phyloP scores from a whole-genome alignment of 164 flowering plant species.

The Macadamia tetraphylla region DNA sequence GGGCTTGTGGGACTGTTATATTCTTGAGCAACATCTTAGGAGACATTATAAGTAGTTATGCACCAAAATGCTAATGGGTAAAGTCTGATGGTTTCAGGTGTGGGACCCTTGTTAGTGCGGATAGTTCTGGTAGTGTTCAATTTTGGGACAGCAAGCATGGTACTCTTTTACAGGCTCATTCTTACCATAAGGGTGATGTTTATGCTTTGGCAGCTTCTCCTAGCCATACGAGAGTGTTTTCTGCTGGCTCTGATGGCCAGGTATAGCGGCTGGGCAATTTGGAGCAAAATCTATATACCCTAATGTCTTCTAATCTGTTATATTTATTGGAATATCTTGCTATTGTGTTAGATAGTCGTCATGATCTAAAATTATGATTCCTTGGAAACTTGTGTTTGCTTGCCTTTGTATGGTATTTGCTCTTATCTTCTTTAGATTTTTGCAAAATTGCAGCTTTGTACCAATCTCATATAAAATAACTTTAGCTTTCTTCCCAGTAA shows the following conservation, averaged over 20 bases:
- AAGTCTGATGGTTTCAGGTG: conserved; percentile 43
- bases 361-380: too few relatives aligned
- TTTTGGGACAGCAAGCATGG: conserved; percentile 88
- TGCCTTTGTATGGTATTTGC: too few relatives aligned
- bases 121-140: conserved; percentile 85
- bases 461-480: too few relatives aligned
- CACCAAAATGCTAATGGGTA: conserved; percentile 2
- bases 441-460: too few relatives aligned
- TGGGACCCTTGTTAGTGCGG: conserved; percentile 90
- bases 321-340: neutral
- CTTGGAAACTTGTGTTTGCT: too few relatives aligned
- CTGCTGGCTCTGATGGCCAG: conserved; percentile 99
- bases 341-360: neutral
- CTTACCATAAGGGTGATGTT: conserved; percentile 87
- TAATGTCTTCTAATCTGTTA: too few relatives aligned
- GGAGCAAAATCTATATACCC: too few relatives aligned
- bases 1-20: neutral
- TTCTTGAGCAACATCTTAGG: neutral
- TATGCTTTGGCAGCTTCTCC: conserved; percentile 83
- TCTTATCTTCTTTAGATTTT: too few relatives aligned
- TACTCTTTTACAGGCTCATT: conserved; percentile 75
- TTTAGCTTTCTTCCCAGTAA: too few relatives aligned
- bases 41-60: neutral
- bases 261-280: conserved; percentile 26
- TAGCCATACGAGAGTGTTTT: conserved; percentile 70